phyloP scores from a whole-genome alignment of 345 rosid species.

The Arabidopsis arenosa region DNA sequence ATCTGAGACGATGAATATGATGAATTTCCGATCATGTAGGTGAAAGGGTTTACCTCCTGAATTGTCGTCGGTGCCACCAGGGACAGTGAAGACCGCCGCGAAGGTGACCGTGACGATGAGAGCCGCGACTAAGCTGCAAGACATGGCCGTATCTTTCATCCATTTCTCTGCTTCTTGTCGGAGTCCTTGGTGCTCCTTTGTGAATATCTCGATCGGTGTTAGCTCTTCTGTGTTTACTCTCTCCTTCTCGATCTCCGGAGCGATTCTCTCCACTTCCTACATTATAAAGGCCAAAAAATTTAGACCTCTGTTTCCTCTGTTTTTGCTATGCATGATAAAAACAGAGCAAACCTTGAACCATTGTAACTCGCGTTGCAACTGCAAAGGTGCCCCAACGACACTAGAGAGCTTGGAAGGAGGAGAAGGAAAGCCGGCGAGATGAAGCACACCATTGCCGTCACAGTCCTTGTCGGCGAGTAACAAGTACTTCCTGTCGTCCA shows the following conservation, averaged over 20 bases:
- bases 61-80: constrained; percentile 37
- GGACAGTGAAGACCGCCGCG: constrained; percentile 46
- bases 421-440: constrained; percentile 42
- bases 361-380: constrained; percentile 47
- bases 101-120: constrained; percentile 48
- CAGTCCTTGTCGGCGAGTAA: constrained; percentile 39
- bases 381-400: constrained; percentile 38
- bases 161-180: constrained; percentile 45
- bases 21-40: background rate
- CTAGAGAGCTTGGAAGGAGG: constrained; percentile 30
- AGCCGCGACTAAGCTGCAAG: constrained; percentile 46
- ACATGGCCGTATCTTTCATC: constrained; percentile 49
- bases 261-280: constrained; percentile 45
- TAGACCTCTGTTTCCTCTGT: background rate
- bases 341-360: constrained; percentile 46
- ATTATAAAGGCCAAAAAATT: background rate
- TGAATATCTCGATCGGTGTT: constrained; percentile 45
- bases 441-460: constrained; percentile 36
- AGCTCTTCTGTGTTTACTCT: constrained; percentile 35
- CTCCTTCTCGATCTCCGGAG: constrained; percentile 31
- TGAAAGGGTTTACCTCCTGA: constrained; percentile 31
- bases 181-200: constrained; percentile 29
- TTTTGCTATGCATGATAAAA: background rate
- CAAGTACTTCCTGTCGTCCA: constrained; percentile 27
- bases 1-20: constrained; percentile 42